Evolutionary conservation across 495 filamentous ascomycete species (phyloP), one percentile per base, ranked within the genome.

Genomic region (Xylaria intraflava): DNA sequence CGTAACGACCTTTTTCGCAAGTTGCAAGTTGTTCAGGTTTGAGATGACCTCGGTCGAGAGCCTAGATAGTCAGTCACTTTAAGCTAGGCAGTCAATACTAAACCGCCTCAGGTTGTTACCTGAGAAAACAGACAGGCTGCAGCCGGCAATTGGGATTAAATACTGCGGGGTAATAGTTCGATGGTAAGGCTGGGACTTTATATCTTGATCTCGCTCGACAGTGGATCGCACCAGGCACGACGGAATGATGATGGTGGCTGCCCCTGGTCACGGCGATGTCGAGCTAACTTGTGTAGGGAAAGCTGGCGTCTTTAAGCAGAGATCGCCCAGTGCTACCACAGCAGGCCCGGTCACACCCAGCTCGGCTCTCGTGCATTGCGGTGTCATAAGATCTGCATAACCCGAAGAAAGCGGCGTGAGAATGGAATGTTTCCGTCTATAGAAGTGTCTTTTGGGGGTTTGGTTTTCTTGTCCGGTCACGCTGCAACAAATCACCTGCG

Each of bases 91-190:
- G 23, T 38, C 35, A 43, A 43, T 40, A 8, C 41, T 46, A 24
- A 53, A 42, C 49, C 43, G 20, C 31, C 31, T 46, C 40, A 33
- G 40, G 38, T 27, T 35, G 31, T 35, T 48, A 35, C 36, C 36
- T 43, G 35, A 10, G 14, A 29, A 45, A 29, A 45, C 45, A 27
- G 38, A n/a, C 24, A 38, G 7, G 16, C 7, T n/a, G 29, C 26
- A 22, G 12, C 40, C 10, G 27, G 50, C 50, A 41, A 53, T 45
- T 53, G 42, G 31, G 50, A 36, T 35, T 42, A 55, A 49, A 49
- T 55, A 49, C 52, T 55, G 52, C 45, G 52, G 52, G 52, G 52
- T 48, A 49, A 16, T 17, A 36, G 43, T 41, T 22, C 1, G 14
- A 43, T 4, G 14, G 41, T 44, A 44, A 20, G 41, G 40, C 40